phyloP scores from a whole-genome alignment of 108 stramenopile species.

The Cylindrotheca fusiformis region DNA sequence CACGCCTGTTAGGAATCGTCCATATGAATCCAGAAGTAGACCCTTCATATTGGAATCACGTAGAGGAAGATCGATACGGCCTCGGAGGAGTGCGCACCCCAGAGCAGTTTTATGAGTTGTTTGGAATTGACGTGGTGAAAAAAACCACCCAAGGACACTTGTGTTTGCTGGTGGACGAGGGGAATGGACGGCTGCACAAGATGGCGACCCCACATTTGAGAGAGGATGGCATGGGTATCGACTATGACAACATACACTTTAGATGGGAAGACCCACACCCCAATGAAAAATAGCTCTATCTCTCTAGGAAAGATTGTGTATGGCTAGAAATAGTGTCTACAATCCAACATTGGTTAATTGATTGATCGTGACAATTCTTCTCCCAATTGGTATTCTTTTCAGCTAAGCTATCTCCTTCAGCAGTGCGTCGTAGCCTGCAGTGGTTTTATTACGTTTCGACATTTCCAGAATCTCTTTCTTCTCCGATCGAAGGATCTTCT shows the following conservation, averaged over 20 bases:
- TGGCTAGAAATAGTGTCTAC: no score
- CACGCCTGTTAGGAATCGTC: constrained; percentile 77
- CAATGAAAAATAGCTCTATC: not conserved
- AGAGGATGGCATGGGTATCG: constrained; percentile 86
- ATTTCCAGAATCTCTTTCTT: constrained; percentile 38
- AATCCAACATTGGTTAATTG: no score
- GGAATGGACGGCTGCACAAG: constrained; percentile 62
- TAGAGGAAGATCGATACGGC: constrained; percentile 77
- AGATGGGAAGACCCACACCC: constrained; percentile 41
- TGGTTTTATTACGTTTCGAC: constrained; percentile 36
- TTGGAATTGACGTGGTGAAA: constrained; percentile 78
- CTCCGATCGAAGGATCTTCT: constrained; percentile 35
- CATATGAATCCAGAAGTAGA: constrained; percentile 85
- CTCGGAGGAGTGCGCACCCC: constrained; percentile 78
- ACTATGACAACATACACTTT: constrained; percentile 64
- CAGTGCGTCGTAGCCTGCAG: constrained; percentile 61
- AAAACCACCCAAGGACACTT: constrained; percentile 67
- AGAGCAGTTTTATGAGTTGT: constrained; percentile 73
- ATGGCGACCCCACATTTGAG: constrained; percentile 47
- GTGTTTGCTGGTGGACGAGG: constrained; percentile 63
- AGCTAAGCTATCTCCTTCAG: constrained; percentile 32
- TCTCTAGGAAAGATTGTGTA: no score
- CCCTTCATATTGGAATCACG: constrained; percentile 49
- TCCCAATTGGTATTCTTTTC: no score
- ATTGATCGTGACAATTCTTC: no score